Percentiles rank a stretch among this genome's conserved stretches.
phyloP scores from a whole-genome alignment of 805 yeast genomes.

The Candida stauntonica region DNA sequence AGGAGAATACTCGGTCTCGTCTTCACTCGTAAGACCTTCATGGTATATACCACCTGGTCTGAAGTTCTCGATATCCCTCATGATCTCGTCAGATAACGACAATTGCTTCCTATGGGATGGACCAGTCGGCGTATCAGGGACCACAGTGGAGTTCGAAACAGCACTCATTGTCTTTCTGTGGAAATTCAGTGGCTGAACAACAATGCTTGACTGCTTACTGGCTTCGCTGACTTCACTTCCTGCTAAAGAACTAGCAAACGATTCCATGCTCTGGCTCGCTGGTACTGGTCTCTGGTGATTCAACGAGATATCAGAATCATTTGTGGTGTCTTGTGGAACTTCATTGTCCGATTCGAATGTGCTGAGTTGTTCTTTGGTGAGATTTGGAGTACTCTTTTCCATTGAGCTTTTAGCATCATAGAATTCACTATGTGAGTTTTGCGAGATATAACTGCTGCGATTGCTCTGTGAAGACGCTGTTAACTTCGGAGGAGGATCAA shows the following conservation, averaged over 20 bases:
- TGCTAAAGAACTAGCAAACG: slow-evolving; percentile 8
- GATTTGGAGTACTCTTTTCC: slow-evolving; percentile 3
- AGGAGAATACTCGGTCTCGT: slow-evolving; percentile 18
- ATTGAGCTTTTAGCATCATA: slow-evolving; percentile 14
- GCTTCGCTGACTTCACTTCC: slow-evolving; percentile 7
- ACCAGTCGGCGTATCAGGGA: slow-evolving; percentile 1
- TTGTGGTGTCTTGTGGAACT: background rate
- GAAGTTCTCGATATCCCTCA: slow-evolving; percentile 26
- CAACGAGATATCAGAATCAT: too few species aligned
- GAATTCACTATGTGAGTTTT: slow-evolving; percentile 13
- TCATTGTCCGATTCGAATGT: too few species aligned
- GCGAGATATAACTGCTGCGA: slow-evolving; percentile 7
- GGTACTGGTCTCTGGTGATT: background rate
- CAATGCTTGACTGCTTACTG: slow-evolving; percentile 12
- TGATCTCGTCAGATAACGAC: slow-evolving; percentile 26
- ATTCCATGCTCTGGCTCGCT: slow-evolving; percentile 6
- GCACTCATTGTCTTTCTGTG: slow-evolving; percentile 22
- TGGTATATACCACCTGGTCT: slow-evolving; percentile 14
- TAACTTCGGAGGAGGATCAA: slow-evolving; percentile 1
- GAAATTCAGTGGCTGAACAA: slow-evolving; percentile 22
- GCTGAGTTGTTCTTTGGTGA: background rate
- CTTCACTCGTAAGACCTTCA: slow-evolving; percentile 6
- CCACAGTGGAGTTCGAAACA: slow-evolving; percentile 8
- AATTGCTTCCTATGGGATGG: slow-evolving; percentile 21
- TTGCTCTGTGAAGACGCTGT: slow-evolving; percentile 1